These are phyloP conservation scores for Candida freyschussii DNA, from an alignment of 1,139 yeast genomes.

Conservation along the genomic window DNA sequence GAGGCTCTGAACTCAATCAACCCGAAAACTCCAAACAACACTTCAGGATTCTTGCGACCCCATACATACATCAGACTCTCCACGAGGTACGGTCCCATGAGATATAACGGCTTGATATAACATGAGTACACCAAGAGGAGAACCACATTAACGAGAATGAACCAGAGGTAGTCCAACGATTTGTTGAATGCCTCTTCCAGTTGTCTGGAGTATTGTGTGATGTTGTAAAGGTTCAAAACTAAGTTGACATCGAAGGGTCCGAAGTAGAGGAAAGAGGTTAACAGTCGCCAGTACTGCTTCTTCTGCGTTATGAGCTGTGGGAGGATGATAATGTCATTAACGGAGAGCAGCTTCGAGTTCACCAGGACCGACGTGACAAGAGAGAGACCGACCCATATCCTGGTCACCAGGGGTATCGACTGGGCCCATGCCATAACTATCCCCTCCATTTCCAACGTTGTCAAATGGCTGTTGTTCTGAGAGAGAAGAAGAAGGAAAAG, in stretches of 20 bases:
- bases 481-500: not conserved
- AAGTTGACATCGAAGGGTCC: slow-evolving; percentile 16
- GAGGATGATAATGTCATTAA: slow-evolving; percentile 11
- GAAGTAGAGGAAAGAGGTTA: slow-evolving; percentile 19
- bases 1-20: slow-evolving; percentile 9
- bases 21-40: slow-evolving; percentile 11
- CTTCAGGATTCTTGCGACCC: slow-evolving; percentile 20
- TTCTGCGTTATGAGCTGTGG: slow-evolving; percentile 9
- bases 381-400: slow-evolving; percentile 15
- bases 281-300: slow-evolving; percentile 20
- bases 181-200: slow-evolving; percentile 14
- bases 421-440: slow-evolving; percentile 17
- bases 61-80: slow-evolving; percentile 18
- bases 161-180: slow-evolving; percentile 21
- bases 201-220: slow-evolving; percentile 14
- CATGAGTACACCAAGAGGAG: slow-evolving; percentile 10
- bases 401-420: slow-evolving; percentile 20
- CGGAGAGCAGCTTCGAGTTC: slow-evolving; percentile 7
- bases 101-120: slow-evolving; percentile 5
- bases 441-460: slow-evolving; percentile 26
- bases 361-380: slow-evolving; percentile 14
- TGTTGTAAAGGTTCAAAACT: slow-evolving; percentile 8
- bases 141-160: slow-evolving; percentile 10
- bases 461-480: too few relatives aligned
- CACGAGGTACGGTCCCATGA: slow-evolving; percentile 11